Conservation (phyloP, 176 grass and related monocot genomes). For the Saccharum officinarum region DNA sequence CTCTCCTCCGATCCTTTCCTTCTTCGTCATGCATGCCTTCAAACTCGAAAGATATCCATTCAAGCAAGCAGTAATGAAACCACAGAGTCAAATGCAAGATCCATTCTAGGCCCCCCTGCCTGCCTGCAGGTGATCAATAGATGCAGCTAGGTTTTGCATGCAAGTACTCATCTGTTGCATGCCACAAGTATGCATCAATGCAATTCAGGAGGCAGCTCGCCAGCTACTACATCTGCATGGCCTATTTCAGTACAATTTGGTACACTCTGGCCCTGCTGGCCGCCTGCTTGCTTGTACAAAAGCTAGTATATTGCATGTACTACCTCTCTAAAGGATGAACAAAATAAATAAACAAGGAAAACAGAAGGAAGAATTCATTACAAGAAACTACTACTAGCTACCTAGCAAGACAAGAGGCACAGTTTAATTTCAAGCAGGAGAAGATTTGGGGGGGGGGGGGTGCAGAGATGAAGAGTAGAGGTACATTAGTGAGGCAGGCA, state of each 20-base stretch:
- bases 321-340: neutral
- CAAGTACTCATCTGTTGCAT: constrained; percentile 33
- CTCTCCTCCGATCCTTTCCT: neutral
- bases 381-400: neutral
- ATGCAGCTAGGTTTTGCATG: constrained; percentile 37
- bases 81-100: constrained; percentile 1
- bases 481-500: constrained; percentile 2
- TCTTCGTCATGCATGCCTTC: constrained; percentile 8
- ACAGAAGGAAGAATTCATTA: neutral
- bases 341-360: constrained; percentile 13
- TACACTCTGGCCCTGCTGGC: constrained; percentile 17
- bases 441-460: neutral
- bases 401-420: neutral
- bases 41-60: neutral
- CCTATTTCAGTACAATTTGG: constrained; percentile 25
- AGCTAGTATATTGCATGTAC: neutral
- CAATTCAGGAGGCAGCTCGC: constrained; percentile 21
- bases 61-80: constrained; percentile 13
- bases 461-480: constrained; percentile 15
- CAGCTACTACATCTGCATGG: constrained; percentile 6
- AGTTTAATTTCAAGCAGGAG: constrained; percentile 5
- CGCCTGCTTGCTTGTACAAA: constrained; percentile 1
- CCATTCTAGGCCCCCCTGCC: neutral
- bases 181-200: constrained; percentile 40
- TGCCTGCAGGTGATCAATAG: constrained; percentile 20